phyloP scores from a whole-genome alignment of 1,139 yeast genomes.

The Protomyces lactucae-debilis region DNA sequence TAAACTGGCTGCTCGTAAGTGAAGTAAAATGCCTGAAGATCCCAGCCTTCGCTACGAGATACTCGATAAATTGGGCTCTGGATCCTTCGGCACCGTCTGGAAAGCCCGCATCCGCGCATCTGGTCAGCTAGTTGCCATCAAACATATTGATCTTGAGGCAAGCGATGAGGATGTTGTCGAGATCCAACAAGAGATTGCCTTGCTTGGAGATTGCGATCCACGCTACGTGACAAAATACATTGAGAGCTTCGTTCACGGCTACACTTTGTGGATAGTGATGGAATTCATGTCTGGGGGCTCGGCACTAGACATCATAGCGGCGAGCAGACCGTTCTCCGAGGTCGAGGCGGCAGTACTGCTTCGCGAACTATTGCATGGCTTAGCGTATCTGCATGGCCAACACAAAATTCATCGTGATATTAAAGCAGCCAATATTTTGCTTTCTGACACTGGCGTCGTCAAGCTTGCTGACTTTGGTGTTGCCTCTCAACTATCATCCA shows the following conservation, averaged over 20 bases:
- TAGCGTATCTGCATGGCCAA: conserved; percentile 64
- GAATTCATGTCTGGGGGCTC: conserved; percentile 84
- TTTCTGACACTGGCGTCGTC: conserved; percentile 67
- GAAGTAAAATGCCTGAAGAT: background rate
- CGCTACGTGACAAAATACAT: conserved; percentile 67
- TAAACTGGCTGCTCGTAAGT: background rate
- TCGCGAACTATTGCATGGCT: conserved; percentile 59
- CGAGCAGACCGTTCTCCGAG: conserved; percentile 57
- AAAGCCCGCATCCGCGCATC: conserved; percentile 53
- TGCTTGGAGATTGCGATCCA: conserved; percentile 67
- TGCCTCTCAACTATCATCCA: conserved; percentile 77
- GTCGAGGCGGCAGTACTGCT: conserved; percentile 54
- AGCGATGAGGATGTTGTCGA: conserved; percentile 73
- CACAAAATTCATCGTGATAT: conserved; percentile 84
- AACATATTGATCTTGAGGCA: conserved; percentile 63
- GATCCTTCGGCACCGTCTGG: conserved; percentile 85
- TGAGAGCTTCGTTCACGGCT: conserved; percentile 73
- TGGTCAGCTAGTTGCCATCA: conserved; percentile 34
- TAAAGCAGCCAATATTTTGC: conserved; percentile 74
- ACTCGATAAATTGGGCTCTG: conserved; percentile 75
- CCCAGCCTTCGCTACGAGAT: conserved; percentile 48
- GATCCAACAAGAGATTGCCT: conserved; percentile 71
- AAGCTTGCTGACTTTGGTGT: conserved; percentile 96
- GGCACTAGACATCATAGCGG: conserved; percentile 55
- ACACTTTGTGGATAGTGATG: conserved; percentile 72